These are phyloP conservation scores for Petunia secreta DNA, from an alignment of 257 asterid genomes.

Conservation along the genomic window DNA sequence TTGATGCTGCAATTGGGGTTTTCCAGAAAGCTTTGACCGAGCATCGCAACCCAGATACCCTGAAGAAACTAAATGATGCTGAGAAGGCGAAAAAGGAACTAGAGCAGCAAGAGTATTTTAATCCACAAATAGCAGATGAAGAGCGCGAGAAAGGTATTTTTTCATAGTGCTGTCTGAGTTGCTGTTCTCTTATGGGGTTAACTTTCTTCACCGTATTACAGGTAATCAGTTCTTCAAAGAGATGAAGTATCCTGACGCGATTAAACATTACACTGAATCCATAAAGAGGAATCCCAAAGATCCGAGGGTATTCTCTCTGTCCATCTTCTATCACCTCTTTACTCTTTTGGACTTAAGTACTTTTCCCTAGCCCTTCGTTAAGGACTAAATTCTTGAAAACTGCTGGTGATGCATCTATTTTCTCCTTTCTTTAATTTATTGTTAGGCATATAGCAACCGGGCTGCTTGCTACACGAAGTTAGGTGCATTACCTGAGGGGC, in stretches of 20 bases:
- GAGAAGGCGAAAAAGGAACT: slow-evolving; percentile 92
- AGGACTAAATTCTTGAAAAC: background rate
- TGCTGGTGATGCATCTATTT: background rate
- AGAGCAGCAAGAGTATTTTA: slow-evolving; percentile 84
- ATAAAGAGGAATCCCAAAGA: slow-evolving; percentile 83
- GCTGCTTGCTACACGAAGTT: slow-evolving; percentile 83
- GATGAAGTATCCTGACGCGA: slow-evolving; percentile 88
- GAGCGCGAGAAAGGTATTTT: slow-evolving; percentile 92
- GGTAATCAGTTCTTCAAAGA: slow-evolving; percentile 87
- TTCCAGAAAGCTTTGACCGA: slow-evolving; percentile 95
- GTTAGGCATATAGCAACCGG: slow-evolving; percentile 77
- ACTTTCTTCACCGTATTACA: slow-evolving; percentile 29
- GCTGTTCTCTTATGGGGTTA: background rate
- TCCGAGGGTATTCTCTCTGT: slow-evolving; percentile 50
- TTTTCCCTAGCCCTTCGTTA: background rate
- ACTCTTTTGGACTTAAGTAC: background rate
- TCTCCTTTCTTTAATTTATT: background rate
- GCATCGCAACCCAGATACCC: slow-evolving; percentile 92
- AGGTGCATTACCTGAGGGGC: slow-evolving; percentile 80
- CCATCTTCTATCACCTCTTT: background rate
- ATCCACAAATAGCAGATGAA: slow-evolving; percentile 87
- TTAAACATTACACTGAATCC: slow-evolving; percentile 81
- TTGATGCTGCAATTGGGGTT: slow-evolving; percentile 77
- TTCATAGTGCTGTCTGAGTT: background rate
- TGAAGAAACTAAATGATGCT: slow-evolving; percentile 88